Conservation (phyloP, 2,329 filamentous ascomycete species). For the Didymosphaeria variabile region DNA sequence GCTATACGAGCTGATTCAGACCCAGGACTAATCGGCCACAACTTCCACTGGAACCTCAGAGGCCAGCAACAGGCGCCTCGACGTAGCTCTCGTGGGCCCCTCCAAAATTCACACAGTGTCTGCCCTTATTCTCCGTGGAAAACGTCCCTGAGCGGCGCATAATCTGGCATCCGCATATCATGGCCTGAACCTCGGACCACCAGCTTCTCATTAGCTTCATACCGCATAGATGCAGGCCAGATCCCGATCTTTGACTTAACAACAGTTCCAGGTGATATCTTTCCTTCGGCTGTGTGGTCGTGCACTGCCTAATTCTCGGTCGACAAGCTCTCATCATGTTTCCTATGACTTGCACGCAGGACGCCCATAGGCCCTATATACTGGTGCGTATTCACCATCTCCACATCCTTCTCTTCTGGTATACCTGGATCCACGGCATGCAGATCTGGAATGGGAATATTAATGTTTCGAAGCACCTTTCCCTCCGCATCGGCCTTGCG, state of each 20-base stretch:
- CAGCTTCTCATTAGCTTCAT: conserved; percentile 51
- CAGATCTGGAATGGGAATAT: conserved; percentile 47
- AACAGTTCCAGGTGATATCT: conserved; percentile 52
- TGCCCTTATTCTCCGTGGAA: too few species aligned
- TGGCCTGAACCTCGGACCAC: conserved; percentile 17
- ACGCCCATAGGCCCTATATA: conserved; percentile 23
- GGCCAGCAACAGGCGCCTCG: too few species aligned
- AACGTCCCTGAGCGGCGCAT: background rate
- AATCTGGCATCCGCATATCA: conserved; percentile 21
- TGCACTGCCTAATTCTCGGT: conserved; percentile 21
- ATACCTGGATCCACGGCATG: background rate
- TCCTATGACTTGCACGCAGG: conserved; percentile 26
- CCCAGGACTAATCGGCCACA: too few species aligned
- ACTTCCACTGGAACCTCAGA: too few species aligned
- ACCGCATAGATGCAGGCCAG: conserved; percentile 59
- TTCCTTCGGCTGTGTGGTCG: conserved; percentile 51
- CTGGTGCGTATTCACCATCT: conserved; percentile 27
- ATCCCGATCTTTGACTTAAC: conserved; percentile 60
- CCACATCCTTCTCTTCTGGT: conserved; percentile 5
- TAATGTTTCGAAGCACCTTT: conserved; percentile 53
- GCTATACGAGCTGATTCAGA: too few species aligned
- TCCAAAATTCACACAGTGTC: too few species aligned
- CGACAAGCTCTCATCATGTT: conserved; percentile 21
- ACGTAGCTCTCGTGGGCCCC: too few species aligned
- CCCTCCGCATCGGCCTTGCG: conserved; percentile 42